A percentile compares a stretch with the other conserved stretches of the same genome.
phyloP scores from a whole-genome alignment of 2,329 filamentous ascomycete genomes.

The Hypoxylon sp. region DNA sequence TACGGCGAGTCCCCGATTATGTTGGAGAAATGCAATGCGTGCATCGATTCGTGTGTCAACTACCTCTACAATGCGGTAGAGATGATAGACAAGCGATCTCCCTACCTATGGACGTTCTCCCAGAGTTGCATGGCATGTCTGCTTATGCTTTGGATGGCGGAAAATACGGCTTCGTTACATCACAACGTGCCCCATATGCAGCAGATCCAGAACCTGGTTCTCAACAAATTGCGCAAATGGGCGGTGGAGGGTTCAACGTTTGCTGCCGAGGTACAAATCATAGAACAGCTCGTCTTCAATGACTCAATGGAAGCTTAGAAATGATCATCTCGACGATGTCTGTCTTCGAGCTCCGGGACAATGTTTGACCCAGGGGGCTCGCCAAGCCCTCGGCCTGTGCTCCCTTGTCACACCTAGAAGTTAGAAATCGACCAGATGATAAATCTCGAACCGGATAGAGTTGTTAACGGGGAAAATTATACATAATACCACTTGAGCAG shows the following conservation, averaged over 20 bases:
- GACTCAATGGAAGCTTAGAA: conserved; percentile 34
- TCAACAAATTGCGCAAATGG: conserved; percentile 46
- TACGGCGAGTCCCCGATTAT: conserved; percentile 42
- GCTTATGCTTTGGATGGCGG: conserved; percentile 47
- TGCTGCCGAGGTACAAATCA: conserved; percentile 41
- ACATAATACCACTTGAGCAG: conserved; percentile 9
- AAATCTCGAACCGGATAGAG: conserved; percentile 5
- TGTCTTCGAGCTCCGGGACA: not conserved
- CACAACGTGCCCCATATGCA: conserved; percentile 44
- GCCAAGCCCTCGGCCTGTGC: too few species aligned
- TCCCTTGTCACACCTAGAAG: not conserved
- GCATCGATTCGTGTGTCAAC: conserved; percentile 48
- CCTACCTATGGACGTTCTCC: conserved; percentile 50
- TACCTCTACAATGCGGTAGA: conserved; percentile 49
- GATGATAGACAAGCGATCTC: conserved; percentile 49
- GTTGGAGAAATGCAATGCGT: conserved; percentile 48
- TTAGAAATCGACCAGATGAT: conserved; percentile 1
- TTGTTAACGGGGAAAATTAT: conserved; percentile 4
- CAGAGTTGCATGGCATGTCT: conserved; percentile 49
- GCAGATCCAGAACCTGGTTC: conserved; percentile 42
- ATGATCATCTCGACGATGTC: not conserved
- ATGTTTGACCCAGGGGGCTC: not conserved
- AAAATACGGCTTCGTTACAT: conserved; percentile 42
- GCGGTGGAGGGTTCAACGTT: conserved; percentile 47
- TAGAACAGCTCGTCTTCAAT: conserved; percentile 40